phyloP scores from a whole-genome alignment of 2,329 filamentous ascomycete genomes.

The Neofusicoccum ribis region DNA sequence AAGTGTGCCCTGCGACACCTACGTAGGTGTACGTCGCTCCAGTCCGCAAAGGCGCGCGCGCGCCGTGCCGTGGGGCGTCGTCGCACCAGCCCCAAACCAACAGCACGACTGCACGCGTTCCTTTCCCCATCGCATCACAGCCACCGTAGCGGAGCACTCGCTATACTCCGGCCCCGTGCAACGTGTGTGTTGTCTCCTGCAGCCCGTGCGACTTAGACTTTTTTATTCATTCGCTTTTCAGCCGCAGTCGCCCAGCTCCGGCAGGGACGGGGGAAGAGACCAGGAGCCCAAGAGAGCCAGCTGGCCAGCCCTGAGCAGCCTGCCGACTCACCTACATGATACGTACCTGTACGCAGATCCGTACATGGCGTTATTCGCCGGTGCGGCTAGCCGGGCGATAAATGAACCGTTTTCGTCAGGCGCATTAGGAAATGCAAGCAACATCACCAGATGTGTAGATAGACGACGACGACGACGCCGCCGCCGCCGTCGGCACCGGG shows the following conservation, averaged over 20 bases:
- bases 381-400: background rate
- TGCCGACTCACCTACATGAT: background rate
- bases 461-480: background rate
- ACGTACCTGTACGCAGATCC: background rate
- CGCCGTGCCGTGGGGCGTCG: no score
- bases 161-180: background rate
- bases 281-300: background rate
- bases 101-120: background rate
- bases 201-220: background rate
- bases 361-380: background rate
- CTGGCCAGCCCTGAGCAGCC: background rate
- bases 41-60: background rate
- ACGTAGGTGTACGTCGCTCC: background rate
- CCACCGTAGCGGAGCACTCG: background rate
- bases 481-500: no score
- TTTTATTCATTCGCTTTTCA: background rate
- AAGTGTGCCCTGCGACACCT: background rate
- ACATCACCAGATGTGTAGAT: background rate
- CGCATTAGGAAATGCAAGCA: background rate
- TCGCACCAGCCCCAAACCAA: background rate
- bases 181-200: background rate
- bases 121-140: background rate
- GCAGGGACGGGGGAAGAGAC: background rate
- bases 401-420: constrained; percentile 8
- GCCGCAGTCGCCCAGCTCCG: background rate